Evolutionary conservation across 345 rosid genomes (phyloP).

Genomic region (thale cress (Arabidopsis thaliana)): TAIR10.1 NC_003075.7:16503501-16504000

Average conservation of each 20-base stretch:
- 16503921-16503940: conserved; percentile 81
- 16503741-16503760: conserved; percentile 33
- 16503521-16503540: conserved; percentile 59
- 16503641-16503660: conserved; percentile 42
- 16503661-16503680: conserved; percentile 47
- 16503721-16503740: conserved; percentile 40
- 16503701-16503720: conserved; percentile 45
- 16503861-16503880: conserved; percentile 33
- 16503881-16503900: conserved; percentile 24
- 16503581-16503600: conserved; percentile 40
- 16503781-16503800: conserved; percentile 39
- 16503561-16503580: conserved; percentile 48
- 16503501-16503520: conserved; percentile 59
- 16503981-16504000: conserved; percentile 52
- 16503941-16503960: conserved; percentile 94
- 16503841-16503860: conserved; percentile 50
- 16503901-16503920: conserved; percentile 49
- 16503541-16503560: conserved; percentile 23
- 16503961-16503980: conserved; percentile 56
- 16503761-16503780: conserved; percentile 35
- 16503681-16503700: conserved; percentile 55
- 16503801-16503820: conserved; percentile 20
- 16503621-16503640: conserved; percentile 65
- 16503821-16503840: conserved; percentile 72
- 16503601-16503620: conserved; percentile 58